These are phyloP conservation scores for Fomes fomentarius DNA, from an alignment of 1,284 basidiomycete genomes.

Conservation along the genomic window DNA sequence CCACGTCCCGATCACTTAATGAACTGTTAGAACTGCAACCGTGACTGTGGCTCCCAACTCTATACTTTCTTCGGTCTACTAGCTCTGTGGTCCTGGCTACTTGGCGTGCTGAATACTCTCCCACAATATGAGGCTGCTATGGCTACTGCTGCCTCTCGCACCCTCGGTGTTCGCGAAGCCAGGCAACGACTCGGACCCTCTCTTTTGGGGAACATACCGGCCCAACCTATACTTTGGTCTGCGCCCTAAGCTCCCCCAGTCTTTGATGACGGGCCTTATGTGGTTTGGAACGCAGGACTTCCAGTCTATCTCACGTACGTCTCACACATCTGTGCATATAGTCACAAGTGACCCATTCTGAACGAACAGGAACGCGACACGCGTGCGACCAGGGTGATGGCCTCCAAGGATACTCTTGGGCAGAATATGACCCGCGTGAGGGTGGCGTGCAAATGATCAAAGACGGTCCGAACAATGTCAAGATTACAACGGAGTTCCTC, in stretches of 20 bases:
- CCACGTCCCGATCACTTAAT: slow-evolving; percentile 24
- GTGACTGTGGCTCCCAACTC: not conserved
- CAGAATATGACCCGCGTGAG: slow-evolving; percentile 82
- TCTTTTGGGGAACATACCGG: slow-evolving; percentile 91
- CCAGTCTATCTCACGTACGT: slow-evolving; percentile 67
- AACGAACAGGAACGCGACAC: slow-evolving; percentile 72
- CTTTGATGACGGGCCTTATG: slow-evolving; percentile 88
- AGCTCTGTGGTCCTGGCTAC: no score
- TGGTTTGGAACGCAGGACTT: slow-evolving; percentile 91
- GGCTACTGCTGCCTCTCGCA: slow-evolving; percentile 34
- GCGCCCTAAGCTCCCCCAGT: slow-evolving; percentile 81
- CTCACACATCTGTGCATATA: not conserved
- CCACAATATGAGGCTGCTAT: slow-evolving; percentile 33
- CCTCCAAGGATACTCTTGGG: slow-evolving; percentile 84
- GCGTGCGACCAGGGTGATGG: slow-evolving; percentile 89
- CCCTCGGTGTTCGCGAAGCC: slow-evolving; percentile 29
- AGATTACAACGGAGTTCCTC: slow-evolving; percentile 83
- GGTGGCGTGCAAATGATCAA: slow-evolving; percentile 86
- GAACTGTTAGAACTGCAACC: not conserved
- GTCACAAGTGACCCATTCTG: slow-evolving; percentile 12
- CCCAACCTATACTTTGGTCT: slow-evolving; percentile 95
- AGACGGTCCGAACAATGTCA: slow-evolving; percentile 83
- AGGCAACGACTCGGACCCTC: slow-evolving; percentile 55
- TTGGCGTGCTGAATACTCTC: no score
- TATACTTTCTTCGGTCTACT: not conserved